Percentiles rank a stretch among this genome's conserved stretches.
Evolutionary conservation across 2,329 filamentous ascomycete species (phyloP).

Genomic region (Chaetomium sp.): DNA sequence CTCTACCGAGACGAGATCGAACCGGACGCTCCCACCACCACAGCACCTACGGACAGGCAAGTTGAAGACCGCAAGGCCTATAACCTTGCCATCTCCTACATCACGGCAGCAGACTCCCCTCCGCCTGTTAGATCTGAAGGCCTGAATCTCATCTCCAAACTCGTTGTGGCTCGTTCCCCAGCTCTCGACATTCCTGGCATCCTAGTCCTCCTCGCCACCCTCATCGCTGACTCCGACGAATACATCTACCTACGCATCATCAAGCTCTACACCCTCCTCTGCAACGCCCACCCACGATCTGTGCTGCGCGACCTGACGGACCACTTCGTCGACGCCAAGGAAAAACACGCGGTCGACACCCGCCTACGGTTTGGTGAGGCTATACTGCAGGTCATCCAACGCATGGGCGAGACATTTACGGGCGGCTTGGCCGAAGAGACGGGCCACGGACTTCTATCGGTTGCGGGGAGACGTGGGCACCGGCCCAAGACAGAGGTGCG

Average conservation of each 20-base stretch:
- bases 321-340: constrained; percentile 58
- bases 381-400: constrained; percentile 57
- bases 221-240: constrained; percentile 61
- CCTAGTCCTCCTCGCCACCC: constrained; percentile 55
- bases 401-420: constrained; percentile 49
- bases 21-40: constrained; percentile 32
- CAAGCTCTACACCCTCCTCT: constrained; percentile 56
- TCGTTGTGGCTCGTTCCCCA: constrained; percentile 50
- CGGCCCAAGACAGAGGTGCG: constrained; percentile 53
- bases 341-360: constrained; percentile 52
- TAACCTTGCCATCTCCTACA: constrained; percentile 56
- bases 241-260: constrained; percentile 66
- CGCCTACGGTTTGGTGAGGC: constrained; percentile 65
- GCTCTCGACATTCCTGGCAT: constrained; percentile 61
- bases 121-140: constrained; percentile 62
- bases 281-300: constrained; percentile 54
- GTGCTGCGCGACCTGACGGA: constrained; percentile 58
- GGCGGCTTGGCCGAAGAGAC: constrained; percentile 47
- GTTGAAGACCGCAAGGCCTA: constrained; percentile 57
- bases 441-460: constrained; percentile 52
- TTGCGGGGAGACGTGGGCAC: constrained; percentile 57
- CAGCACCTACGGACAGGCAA: constrained; percentile 39
- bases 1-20: constrained; percentile 50
- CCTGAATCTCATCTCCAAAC: constrained; percentile 50
- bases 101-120: constrained; percentile 54